These are phyloP conservation scores for Fereydounia khargensis DNA, from an alignment of 1,284 basidiomycete species.

Conservation along the genomic window DNA sequence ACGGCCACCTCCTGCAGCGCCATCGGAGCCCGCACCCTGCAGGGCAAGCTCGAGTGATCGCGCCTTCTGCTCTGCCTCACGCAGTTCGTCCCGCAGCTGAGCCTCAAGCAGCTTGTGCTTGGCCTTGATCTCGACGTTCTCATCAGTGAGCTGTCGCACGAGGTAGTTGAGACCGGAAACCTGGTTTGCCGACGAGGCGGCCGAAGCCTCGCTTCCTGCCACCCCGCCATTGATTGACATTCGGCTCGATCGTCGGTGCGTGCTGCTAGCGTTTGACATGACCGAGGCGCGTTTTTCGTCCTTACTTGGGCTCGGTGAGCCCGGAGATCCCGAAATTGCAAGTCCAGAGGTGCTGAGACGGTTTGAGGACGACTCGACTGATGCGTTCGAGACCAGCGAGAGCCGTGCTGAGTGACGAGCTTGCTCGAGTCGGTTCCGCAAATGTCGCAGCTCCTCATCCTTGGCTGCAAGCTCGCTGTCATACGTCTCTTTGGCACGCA, in stretches of 20 bases:
- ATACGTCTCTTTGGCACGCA: no score
- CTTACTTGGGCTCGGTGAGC: no score
- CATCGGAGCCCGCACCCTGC: conserved; percentile 61
- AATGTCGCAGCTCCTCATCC: conserved; percentile 17
- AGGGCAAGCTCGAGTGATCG: conserved; percentile 73
- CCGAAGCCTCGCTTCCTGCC: conserved; percentile 63
- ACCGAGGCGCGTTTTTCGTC: conserved; percentile 27
- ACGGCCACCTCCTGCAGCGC: conserved; percentile 57
- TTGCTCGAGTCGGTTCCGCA: conserved; percentile 54
- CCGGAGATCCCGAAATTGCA: no score
- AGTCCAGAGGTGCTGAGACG: no score
- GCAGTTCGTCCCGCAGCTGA: conserved; percentile 67
- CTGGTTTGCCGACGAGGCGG: conserved; percentile 65
- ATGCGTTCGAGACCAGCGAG: no score
- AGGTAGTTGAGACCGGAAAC: conserved; percentile 68
- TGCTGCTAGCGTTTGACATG: conserved; percentile 9
- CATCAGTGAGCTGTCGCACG: conserved; percentile 79
- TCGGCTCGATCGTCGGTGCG: conserved; percentile 40
- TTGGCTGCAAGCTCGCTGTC: no score
- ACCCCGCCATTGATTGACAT: conserved; percentile 54
- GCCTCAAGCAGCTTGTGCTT: conserved; percentile 69
- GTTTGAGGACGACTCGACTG: no score
- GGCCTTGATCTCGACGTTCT: conserved; percentile 68
- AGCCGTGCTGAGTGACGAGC: no score
- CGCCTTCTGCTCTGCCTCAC: conserved; percentile 72